phyloP scores from a whole-genome alignment of 768 basidiomycete species.

The Kwoniella bestiolae region DNA sequence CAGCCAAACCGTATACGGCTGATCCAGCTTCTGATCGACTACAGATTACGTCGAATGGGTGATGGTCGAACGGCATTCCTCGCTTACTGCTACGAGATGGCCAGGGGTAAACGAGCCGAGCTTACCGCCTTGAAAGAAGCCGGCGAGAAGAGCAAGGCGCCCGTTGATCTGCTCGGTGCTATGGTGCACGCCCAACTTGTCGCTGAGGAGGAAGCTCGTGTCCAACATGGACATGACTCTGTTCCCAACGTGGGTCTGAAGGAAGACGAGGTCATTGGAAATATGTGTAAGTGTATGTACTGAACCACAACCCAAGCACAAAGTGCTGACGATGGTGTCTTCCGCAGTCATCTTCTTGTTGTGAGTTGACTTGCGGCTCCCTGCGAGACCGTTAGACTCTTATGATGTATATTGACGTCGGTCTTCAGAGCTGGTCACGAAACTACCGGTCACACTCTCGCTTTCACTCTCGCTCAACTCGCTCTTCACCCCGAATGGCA shows the following conservation, averaged over 20 bases:
- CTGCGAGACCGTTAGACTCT: neutral
- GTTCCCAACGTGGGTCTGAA: slow-evolving; percentile 31
- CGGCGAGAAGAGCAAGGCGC: slow-evolving; percentile 26
- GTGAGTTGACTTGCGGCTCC: neutral
- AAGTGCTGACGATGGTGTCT: neutral
- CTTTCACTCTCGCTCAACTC: slow-evolving; percentile 47
- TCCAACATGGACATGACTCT: slow-evolving; percentile 4
- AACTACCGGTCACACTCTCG: slow-evolving; percentile 50
- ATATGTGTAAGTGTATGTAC: slow-evolving; percentile 27
- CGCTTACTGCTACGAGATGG: slow-evolving; percentile 29
- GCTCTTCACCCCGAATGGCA: slow-evolving; percentile 50
- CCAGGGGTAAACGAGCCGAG: slow-evolving; percentile 12
- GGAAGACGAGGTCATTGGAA: slow-evolving; percentile 43
- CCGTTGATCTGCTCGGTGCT: slow-evolving; percentile 36
- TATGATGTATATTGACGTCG: neutral
- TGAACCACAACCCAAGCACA: neutral
- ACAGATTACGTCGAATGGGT: slow-evolving; percentile 21
- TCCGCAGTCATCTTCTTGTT: slow-evolving; percentile 11
- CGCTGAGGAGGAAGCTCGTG: slow-evolving; percentile 27
- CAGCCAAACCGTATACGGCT: neutral
- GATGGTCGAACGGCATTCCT: slow-evolving; percentile 27
- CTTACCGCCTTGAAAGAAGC: neutral
- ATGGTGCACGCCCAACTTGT: slow-evolving; percentile 35
- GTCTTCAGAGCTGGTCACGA: slow-evolving; percentile 48
- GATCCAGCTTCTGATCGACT: neutral